A percentile compares a stretch with the other conserved stretches of the same genome.
These are phyloP conservation scores for Chrysosporium queenslandicum DNA, from an alignment of 2,329 filamentous ascomycete genomes.

Conservation along the genomic window DNA sequence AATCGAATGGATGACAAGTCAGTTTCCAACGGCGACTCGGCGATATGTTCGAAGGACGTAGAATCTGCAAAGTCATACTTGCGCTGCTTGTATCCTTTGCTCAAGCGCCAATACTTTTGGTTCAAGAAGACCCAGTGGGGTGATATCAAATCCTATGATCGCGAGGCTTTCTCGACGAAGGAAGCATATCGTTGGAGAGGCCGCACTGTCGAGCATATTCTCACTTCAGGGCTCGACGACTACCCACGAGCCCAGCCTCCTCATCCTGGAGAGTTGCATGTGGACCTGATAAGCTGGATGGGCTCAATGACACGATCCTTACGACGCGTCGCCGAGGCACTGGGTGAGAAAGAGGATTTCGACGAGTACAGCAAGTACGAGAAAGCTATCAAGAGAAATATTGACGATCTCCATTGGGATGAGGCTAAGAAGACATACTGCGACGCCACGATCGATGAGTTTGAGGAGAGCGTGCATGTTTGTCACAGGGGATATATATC, in stretches of 20 bases:
- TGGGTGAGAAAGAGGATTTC: constrained; percentile 68
- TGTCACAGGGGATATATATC: constrained; percentile 97
- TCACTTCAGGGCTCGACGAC: constrained; percentile 91
- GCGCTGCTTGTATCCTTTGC: constrained; percentile 67
- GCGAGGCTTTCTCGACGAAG: constrained; percentile 74
- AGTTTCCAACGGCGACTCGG: constrained; percentile 41
- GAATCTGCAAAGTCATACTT: constrained; percentile 62
- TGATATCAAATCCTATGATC: constrained; percentile 83
- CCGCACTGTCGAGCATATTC: constrained; percentile 71
- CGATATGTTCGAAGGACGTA: constrained; percentile 56
- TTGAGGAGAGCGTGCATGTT: constrained; percentile 77
- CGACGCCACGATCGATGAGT: constrained; percentile 90
- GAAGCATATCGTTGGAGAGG: constrained; percentile 95
- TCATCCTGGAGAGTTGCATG: constrained; percentile 88
- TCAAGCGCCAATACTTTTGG: constrained; percentile 87
- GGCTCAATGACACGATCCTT: constrained; percentile 92
- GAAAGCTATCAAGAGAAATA: constrained; percentile 69
- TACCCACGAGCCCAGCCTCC: constrained; percentile 90
- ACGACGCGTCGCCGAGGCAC: constrained; percentile 62
- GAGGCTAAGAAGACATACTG: constrained; percentile 73
- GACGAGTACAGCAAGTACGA: constrained; percentile 61
- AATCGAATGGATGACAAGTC: constrained; percentile 54
- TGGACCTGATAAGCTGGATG: constrained; percentile 92
- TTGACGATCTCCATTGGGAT: constrained; percentile 90
- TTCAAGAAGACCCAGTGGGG: constrained; percentile 86